These are phyloP conservation scores for Candida stauntonica DNA, from an alignment of 805 yeast species.

Conservation along the genomic window DNA sequence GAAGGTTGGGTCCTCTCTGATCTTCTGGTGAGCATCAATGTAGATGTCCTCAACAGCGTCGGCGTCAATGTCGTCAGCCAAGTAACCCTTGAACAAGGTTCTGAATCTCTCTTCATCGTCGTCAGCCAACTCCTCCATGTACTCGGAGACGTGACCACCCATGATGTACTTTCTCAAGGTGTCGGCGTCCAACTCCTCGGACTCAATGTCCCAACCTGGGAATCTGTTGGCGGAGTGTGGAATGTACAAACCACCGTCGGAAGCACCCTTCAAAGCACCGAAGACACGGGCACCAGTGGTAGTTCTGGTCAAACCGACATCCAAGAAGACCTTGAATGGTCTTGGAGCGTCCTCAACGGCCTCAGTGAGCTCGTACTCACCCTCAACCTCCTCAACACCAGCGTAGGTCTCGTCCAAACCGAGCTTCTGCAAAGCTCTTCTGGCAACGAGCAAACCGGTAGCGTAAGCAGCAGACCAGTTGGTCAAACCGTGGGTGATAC, in stretches of 20 bases:
- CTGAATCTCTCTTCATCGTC: slow-evolving; percentile 99
- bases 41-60: slow-evolving; percentile 95
- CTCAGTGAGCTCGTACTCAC: slow-evolving; percentile 97
- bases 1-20: slow-evolving; percentile 94
- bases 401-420: slow-evolving; percentile 96
- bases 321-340: slow-evolving; percentile 99
- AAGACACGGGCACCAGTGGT: slow-evolving; percentile 99
- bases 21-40: slow-evolving; percentile 88
- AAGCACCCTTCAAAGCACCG: slow-evolving; percentile 99
- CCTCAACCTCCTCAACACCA: slow-evolving; percentile 99
- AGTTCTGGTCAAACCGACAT: slow-evolving; percentile 99
- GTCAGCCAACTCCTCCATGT: slow-evolving; percentile 99
- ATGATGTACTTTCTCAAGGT: slow-evolving; percentile 97
- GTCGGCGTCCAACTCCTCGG: slow-evolving; percentile 97
- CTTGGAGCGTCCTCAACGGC: slow-evolving; percentile 99
- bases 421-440: slow-evolving; percentile 97
- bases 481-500: slow-evolving; percentile 97
- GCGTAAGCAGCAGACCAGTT: slow-evolving; percentile 99
- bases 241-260: slow-evolving; percentile 98
- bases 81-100: slow-evolving; percentile 92
- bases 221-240: slow-evolving; percentile 99
- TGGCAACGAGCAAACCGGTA: slow-evolving; percentile 95
- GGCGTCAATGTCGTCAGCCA: slow-evolving; percentile 95
- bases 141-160: slow-evolving; percentile 99
- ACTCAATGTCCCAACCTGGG: slow-evolving; percentile 99